Evolutionary conservation across 2,329 filamentous ascomycete species (phyloP), one percentile per base, ranked within the genome.

Genomic region (Aspergillus sp.): DNA sequence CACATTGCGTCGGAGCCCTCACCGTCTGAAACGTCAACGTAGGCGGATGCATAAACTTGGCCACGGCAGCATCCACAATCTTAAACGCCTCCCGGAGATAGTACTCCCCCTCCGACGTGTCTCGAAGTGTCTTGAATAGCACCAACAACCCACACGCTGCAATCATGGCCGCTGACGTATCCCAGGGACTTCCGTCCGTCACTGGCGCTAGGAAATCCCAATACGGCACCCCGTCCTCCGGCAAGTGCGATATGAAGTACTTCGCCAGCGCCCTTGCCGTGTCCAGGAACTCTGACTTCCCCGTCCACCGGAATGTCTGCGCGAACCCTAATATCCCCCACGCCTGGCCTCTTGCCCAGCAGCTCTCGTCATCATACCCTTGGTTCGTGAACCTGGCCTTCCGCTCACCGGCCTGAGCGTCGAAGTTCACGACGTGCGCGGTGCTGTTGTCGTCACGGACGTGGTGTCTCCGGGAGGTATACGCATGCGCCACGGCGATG

Each of bases 131-230:
- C 56, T 77, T 74, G 42, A 75, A 71, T 7, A 80, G 69, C 11
- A 78, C 65, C 7, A 80, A 53, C 4, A 80, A 54, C 0, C 78
- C 78, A 58, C 79, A 79, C 1, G 75, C 76, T 1, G 77, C 74
- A 22, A 79, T 73, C 51, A 80, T 74, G 0, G 74, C 78, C 0
- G 78, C 77, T 0, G 75, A 78, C 0, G 75, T 77, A 59, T 80
- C 78, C 14, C 77, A 60, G 2, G 46, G 69, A 16, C 54, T 59
- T 0, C 16, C 16, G 0, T 39, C 49, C 0, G 51, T 56, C 1
- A 69, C 67, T 52, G 81, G 82, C 0, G 81, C 82, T 59, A 84
- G 78, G 49, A 83, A 84, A 56, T 84, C 82, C 82, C 81, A 84
- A 2, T 75, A 73, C 0, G 81, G 80, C 0, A 83, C 77, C 0